Evolutionary conservation across 768 basidiomycete genomes (phyloP), one percentile per base, ranked within the genome.

Genomic region (Tylopilus sp.): DNA sequence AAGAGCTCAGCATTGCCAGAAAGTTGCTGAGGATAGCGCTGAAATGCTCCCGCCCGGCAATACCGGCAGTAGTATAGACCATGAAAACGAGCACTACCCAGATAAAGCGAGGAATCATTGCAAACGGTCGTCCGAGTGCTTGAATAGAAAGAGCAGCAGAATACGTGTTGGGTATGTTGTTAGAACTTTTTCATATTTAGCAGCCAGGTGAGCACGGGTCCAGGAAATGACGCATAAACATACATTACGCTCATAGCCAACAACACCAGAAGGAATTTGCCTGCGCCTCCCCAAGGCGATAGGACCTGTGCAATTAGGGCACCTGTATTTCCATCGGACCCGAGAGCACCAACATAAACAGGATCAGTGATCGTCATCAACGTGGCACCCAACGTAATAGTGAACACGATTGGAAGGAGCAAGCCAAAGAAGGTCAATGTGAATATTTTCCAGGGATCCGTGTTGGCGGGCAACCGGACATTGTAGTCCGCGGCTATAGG

Each of bases 401-500:
- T 66, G 55, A 79, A 78, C 33, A 62, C 59, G 22, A 73, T 69
- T 1, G 80, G 80, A 35, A 80, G 72, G 65, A 70, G 76, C 9
- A 81, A 55, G 1, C 80, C 80, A 80, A 55, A n/a, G n/a, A n/a
- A n/a, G n/a, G n/a, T n/a, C n/a, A n/a, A n/a, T 15, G 69, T 33
- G 62, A 82, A 81, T 18, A 81, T 69, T 23, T 72, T 72, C 47
- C 63, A 61, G 18, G 72, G 61, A 10, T 71, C 67, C 4, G 74
- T 78, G n/a, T n/a, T n/a, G n/a, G n/a, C n/a, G n/a, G n/a, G n/a
- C n/a, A n/a, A n/a, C n/a, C n/a, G n/a, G n/a, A 47, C 75, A 56
- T 79, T 80, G 61, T 78, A 81, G 59, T 81, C 80, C 7, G 80
- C 79, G 3, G 79, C 79, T 0, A 80, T 57, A 1, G 77, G 73